A percentile compares a stretch with the other conserved stretches of the same genome.
Evolutionary conservation across 805 yeast species (phyloP).

Genomic region (Ogataea sp.): DNA sequence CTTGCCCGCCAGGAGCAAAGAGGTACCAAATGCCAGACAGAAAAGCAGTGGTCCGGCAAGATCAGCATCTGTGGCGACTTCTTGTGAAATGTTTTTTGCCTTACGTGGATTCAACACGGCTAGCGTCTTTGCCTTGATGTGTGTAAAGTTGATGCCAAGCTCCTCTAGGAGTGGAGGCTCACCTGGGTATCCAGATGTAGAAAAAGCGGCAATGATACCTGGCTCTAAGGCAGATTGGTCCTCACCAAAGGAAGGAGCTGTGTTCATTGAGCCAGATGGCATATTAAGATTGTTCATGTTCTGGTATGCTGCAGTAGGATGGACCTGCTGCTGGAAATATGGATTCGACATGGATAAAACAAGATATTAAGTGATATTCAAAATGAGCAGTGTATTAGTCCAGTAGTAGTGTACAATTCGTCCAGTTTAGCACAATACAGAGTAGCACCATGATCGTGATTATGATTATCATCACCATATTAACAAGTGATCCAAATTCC

Average conservation of each 20-base stretch:
- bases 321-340: no score
- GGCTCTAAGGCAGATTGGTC: conserved; percentile 41
- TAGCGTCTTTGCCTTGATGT: conserved; percentile 75
- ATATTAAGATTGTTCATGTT: background rate
- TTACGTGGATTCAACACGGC: conserved; percentile 74
- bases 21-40: conserved; percentile 78
- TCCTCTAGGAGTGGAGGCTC: conserved; percentile 92
- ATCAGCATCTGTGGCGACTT: conserved; percentile 81
- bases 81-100: conserved; percentile 51
- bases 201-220: conserved; percentile 86
- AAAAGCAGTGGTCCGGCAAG: conserved; percentile 92
- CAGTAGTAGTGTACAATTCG: no score
- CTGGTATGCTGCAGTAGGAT: conserved; percentile 9
- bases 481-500: no score
- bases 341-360: no score
- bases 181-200: conserved; percentile 90
- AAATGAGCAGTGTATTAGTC: no score
- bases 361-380: no score
- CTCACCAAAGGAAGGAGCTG: conserved; percentile 19
- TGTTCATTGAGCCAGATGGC: conserved; percentile 22
- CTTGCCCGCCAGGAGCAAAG: conserved; percentile 79
- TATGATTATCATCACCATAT: no score
- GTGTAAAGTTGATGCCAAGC: conserved; percentile 84
- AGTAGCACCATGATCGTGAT: no score
- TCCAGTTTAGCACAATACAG: no score